These are phyloP conservation scores for Colletotrichum sp. DNA, from an alignment of 2,329 filamentous ascomycete genomes.

Conservation along the genomic window DNA sequence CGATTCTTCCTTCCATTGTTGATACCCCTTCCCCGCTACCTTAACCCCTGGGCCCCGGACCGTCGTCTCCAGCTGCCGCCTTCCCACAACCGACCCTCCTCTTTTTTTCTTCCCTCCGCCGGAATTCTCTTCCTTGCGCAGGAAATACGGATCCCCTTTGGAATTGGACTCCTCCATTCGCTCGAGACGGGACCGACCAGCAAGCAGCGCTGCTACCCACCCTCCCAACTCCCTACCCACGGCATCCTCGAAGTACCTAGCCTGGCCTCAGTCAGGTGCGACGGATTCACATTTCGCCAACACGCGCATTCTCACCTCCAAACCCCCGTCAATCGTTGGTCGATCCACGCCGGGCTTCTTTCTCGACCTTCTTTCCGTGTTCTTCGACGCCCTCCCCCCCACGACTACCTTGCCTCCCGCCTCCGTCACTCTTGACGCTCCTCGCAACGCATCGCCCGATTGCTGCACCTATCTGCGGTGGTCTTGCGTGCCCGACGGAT, in stretches of 20 bases:
- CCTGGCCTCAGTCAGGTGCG: background rate
- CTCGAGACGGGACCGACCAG: background rate
- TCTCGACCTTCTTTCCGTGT: background rate
- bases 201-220: background rate
- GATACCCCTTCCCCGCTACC: slow-evolving; percentile 7
- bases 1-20: slow-evolving; percentile 14
- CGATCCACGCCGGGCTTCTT: background rate
- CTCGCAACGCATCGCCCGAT: background rate
- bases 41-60: background rate
- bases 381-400: background rate
- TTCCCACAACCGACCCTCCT: background rate
- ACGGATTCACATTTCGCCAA: background rate
- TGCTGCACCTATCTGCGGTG: background rate
- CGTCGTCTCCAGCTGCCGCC: background rate
- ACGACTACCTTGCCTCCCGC: background rate
- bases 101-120: background rate
- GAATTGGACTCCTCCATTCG: background rate
- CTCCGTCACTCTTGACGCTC: background rate
- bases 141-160: slow-evolving; percentile 9
- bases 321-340: background rate
- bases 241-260: background rate
- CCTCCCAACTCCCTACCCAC: background rate
- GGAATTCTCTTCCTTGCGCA: slow-evolving; percentile 1
- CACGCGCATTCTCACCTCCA: background rate
- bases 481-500: background rate